Base-by-base conservation (phyloP, 2,329 filamentous ascomycete genomes). In the Xylaria digitata region DNA sequence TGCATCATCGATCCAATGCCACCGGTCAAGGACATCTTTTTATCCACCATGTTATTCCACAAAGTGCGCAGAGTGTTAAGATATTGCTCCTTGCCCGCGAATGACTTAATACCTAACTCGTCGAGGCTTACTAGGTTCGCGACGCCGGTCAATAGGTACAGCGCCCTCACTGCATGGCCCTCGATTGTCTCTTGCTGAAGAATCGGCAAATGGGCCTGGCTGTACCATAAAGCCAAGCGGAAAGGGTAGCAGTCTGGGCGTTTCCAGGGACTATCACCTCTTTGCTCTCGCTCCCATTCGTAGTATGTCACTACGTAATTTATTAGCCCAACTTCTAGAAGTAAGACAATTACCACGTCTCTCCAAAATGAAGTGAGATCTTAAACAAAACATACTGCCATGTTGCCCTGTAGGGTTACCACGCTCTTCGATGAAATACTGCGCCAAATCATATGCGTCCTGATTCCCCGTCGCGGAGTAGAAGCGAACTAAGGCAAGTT, bases 1-100 rank as follows among this genome's bases (percentile, higher is more conserved):
- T 88, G 84, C 69, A 83, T 80, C 46, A 87, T 82, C 0, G 81
- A 83, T 0, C 88, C 88, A 56, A 90, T 84, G 0, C 87, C 87
- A 1, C 87, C 88, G 0, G 88, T 90, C 17, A 88, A 73, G 64
- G 88, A 90, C 84, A 89, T 87, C 73, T 89, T 90, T 63, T 82
- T 82, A 46, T 86, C 79, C 0, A 87, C 82, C 85, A 89, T 89
- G 68, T 89, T 88, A 37, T 82, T 74, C 87, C 87, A 90, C 3
- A 89, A 76, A 7, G 82, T 77, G 26, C 78, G 73, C 0, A 89
- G 71, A 1, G 85, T 79, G 0, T 74, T 72, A 17, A 77, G 66
- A 71, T 81, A 82, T 26, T 76, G 71, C 11, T 72, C 42, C 55
- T 74, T 69, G 6, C 68, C 60, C 17, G 73, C 26, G 32, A 74